These are phyloP conservation scores for Microascus cirrosus DNA, from an alignment of 2,329 filamentous ascomycete genomes.

Conservation along the genomic window DNA sequence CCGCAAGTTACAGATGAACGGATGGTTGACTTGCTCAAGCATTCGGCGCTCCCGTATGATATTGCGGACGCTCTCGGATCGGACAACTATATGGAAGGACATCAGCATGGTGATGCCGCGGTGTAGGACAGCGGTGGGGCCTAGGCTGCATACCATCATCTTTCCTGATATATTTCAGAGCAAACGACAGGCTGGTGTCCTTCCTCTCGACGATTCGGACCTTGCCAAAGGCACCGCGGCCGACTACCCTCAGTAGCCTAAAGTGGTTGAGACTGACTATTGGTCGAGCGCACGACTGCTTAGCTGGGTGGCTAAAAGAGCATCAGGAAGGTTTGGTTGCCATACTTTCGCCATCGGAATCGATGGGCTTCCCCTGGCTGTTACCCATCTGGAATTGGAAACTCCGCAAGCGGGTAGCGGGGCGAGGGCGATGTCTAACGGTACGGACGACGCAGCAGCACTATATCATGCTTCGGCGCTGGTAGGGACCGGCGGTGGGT, in stretches of 20 bases:
- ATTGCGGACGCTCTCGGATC: conserved; percentile 94
- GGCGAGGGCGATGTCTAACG: neutral
- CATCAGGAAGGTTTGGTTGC: neutral
- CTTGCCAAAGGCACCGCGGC: conserved; percentile 96
- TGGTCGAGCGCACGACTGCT: neutral
- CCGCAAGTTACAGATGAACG: conserved; percentile 94
- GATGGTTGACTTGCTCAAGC: conserved; percentile 95
- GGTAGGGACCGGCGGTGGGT: neutral
- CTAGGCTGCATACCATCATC: conserved; percentile 67
- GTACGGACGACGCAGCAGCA: neutral
- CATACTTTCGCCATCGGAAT: conserved; percentile 83
- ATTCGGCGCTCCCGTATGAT: conserved; percentile 96
- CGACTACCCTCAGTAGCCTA: conserved; percentile 85
- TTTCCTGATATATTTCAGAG: conserved; percentile 96
- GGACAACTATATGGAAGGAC: conserved; percentile 57
- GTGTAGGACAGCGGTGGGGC: neutral
- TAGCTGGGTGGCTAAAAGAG: neutral
- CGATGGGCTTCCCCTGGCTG: conserved; percentile 85
- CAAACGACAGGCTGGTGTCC: conserved; percentile 87
- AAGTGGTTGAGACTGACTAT: conserved; percentile 96
- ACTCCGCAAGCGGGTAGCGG: neutral
- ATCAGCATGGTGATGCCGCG: neutral
- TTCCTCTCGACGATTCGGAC: conserved; percentile 97
- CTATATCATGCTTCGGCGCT: neutral
- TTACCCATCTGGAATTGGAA: conserved; percentile 63